Conservation (phyloP, 2,329 filamentous ascomycete species). For the Sclerotinia glacialis region DNA sequence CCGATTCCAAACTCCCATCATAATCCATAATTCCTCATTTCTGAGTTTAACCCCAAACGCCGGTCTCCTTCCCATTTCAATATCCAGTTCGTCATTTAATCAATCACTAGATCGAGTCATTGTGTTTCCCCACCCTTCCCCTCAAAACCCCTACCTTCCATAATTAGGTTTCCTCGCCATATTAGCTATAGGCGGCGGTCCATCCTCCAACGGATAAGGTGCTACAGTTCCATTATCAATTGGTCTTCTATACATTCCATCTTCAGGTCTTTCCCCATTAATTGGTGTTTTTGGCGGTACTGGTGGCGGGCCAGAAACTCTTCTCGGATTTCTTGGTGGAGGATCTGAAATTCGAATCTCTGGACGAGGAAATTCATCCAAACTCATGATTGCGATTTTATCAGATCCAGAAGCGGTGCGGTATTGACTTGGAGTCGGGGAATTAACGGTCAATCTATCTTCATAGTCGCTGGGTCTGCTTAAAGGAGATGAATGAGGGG, state of each 20-base stretch:
- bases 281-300: slow-evolving; percentile 76
- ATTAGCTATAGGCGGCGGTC: slow-evolving; percentile 79
- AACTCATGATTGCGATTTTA: slow-evolving; percentile 62
- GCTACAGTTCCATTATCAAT: slow-evolving; percentile 34
- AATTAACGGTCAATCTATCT: slow-evolving; percentile 54
- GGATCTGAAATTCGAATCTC: slow-evolving; percentile 13
- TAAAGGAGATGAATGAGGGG: slow-evolving; percentile 15
- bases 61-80: not conserved
- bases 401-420: slow-evolving; percentile 59
- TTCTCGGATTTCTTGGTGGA: slow-evolving; percentile 21
- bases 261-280: slow-evolving; percentile 45
- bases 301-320: slow-evolving; percentile 59
- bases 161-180: slow-evolving; percentile 73
- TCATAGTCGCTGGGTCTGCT: slow-evolving; percentile 42
- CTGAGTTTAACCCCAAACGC: not conserved
- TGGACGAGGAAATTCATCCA: slow-evolving; percentile 56
- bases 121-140: not conserved
- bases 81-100: not conserved
- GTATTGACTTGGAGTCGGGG: slow-evolving; percentile 59
- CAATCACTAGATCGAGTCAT: not conserved
- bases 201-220: slow-evolving; percentile 77
- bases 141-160: slow-evolving; percentile 19
- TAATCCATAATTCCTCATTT: slow-evolving; percentile 6
- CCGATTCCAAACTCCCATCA: slow-evolving; percentile 7
- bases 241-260: slow-evolving; percentile 29